Evolutionary conservation across 1,284 basidiomycete genomes (phyloP).

Genomic region (Inonotus obliquus): DNA sequence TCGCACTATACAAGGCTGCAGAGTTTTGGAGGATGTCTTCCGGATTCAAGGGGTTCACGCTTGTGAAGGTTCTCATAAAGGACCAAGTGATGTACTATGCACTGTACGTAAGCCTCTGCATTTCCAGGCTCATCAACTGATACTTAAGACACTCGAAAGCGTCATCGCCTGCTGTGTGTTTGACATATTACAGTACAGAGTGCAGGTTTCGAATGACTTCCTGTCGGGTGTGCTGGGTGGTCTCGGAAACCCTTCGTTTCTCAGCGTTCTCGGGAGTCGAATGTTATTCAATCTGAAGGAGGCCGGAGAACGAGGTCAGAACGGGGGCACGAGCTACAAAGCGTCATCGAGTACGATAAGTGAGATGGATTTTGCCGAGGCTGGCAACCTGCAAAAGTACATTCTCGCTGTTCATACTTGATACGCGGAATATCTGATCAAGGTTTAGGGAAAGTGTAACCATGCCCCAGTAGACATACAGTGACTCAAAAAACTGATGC

Average conservation of each 20-base stretch:
- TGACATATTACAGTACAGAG: background rate
- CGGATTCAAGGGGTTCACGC: background rate
- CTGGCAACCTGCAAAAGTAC: background rate
- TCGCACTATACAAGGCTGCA: background rate
- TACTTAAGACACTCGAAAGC: background rate
- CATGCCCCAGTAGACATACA: no score
- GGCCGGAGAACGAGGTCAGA: background rate
- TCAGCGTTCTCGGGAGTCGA: background rate
- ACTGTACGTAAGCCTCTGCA: background rate
- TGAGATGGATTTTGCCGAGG: background rate
- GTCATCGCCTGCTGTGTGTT: background rate
- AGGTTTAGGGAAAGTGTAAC: no score
- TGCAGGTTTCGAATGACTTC: background rate
- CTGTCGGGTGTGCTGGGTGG: background rate
- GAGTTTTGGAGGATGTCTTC: background rate
- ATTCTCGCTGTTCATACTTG: background rate
- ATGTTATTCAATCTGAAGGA: background rate
- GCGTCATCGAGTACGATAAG: background rate
- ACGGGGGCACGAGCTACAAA: conserved; percentile 3
- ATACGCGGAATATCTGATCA: no score
- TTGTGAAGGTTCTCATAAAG: background rate
- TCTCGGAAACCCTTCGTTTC: background rate
- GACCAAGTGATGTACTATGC: background rate
- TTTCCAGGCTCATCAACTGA: background rate
- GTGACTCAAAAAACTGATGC: no score